Base-by-base conservation (phyloP, 768 basidiomycete genomes). In the Serendipita indica region DNA sequence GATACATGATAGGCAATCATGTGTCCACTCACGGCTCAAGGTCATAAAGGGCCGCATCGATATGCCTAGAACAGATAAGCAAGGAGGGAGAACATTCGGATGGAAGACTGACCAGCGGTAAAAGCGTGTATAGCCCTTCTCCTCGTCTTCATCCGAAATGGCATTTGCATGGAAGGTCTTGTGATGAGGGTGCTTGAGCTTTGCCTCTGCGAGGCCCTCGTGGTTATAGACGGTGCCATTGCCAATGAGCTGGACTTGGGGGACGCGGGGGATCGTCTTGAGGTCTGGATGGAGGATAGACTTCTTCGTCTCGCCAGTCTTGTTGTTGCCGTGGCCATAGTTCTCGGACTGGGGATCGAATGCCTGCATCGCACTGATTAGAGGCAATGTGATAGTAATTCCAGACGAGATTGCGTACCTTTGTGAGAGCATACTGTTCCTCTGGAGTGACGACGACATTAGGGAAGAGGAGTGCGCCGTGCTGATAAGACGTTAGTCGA, bases 241-340 rank as follows among this genome's bases (percentile, higher is more conserved):
- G 5, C 90, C 90, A 66, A 93, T 92, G 58, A 93, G 81, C 68
- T 94, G 91, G 1, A 94, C 91, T 66, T 92, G 87, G 1, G 88
- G 87, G 1, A 86, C 82, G 22, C 83, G 78, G 0, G 91, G 89
- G 61, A 94, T 89, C 35, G 87, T 91, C 75, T 90, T 93, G 65
- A 92, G 79, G 67, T 91, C 86, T 0, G 89, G 86, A 66, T 90
- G 88, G 13, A 91, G 79, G 64, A 92, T 84, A 2, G 89, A 90
- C 65, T 84, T 84, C 65, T 76, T 78, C 20, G 82, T 81, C 41
- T 73, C 71, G 58, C 82, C 78, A 0, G 85, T 89, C 75, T 89
- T 88, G 74, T 89, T 88, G 70, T 89, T 89, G 1, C 89, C 88
- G 65, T 92, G 89, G 0, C 90, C 89, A 65, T 92, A 91, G 63